These are phyloP conservation scores for Suillus hirtellus DNA, from an alignment of 768 basidiomycete genomes.

Conservation along the genomic window DNA sequence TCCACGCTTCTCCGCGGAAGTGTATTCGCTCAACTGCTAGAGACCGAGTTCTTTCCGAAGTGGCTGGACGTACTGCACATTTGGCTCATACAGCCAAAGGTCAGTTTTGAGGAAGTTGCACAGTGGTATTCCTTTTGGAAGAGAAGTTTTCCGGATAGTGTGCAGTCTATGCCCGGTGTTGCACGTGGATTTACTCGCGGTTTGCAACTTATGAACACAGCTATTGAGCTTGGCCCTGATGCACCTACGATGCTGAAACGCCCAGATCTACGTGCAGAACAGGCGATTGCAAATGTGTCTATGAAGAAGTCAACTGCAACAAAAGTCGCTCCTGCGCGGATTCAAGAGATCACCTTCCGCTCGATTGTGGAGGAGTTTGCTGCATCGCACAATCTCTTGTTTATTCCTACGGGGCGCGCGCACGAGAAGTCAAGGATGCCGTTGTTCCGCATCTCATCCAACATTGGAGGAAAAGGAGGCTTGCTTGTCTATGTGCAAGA, in stretches of 20 bases:
- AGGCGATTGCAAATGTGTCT: slow-evolving; percentile 28
- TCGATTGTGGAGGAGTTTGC: slow-evolving; percentile 91
- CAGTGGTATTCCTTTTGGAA: slow-evolving; percentile 96
- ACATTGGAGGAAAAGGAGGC: slow-evolving; percentile 82
- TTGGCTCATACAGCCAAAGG: slow-evolving; percentile 89
- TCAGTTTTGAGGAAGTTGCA: slow-evolving; percentile 89
- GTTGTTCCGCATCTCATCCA: slow-evolving; percentile 77
- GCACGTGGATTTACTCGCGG: slow-evolving; percentile 83
- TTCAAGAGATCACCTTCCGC: slow-evolving; percentile 88
- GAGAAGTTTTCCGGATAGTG: slow-evolving; percentile 62
- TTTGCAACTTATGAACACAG: slow-evolving; percentile 91
- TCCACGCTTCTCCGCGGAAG: slow-evolving; percentile 67
- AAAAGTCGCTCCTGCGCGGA: slow-evolving; percentile 46
- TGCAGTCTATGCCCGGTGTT: slow-evolving; percentile 68
- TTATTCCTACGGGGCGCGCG: slow-evolving; percentile 83
- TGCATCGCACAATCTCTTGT: slow-evolving; percentile 81
- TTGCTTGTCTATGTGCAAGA: slow-evolving; percentile 87
- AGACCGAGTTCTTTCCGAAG: slow-evolving; percentile 94
- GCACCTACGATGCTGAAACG: slow-evolving; percentile 67
- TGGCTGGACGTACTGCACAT: slow-evolving; percentile 91
- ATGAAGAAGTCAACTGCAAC: slow-evolving; percentile 31
- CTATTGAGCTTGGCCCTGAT: slow-evolving; percentile 81
- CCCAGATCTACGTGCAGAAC: slow-evolving; percentile 63
- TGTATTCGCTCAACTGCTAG: slow-evolving; percentile 81
- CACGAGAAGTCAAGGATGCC: slow-evolving; percentile 89